phyloP scores from a whole-genome alignment of 2,329 filamentous ascomycete species.

The Phyllosticta capitalensis region DNA sequence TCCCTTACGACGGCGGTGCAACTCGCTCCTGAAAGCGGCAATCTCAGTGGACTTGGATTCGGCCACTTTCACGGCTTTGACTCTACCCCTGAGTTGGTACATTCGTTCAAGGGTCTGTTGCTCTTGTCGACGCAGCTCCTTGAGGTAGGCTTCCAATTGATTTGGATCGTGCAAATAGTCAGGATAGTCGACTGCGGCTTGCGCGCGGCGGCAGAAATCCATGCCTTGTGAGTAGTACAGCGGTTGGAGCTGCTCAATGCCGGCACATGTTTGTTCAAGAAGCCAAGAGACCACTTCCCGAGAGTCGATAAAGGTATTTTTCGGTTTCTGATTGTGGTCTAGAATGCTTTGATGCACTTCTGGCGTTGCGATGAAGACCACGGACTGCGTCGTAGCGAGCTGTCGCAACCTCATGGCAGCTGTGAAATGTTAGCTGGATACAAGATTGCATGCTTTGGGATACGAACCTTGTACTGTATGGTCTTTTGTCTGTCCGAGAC shows the following conservation, averaged over 20 bases:
- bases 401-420: constrained; percentile 52
- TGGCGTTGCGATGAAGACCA: constrained; percentile 1
- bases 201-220: constrained; percentile 49
- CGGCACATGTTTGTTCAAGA: constrained; percentile 52
- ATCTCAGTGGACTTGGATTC: constrained; percentile 8
- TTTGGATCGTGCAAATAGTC: constrained; percentile 30
- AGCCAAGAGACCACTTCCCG: constrained; percentile 51
- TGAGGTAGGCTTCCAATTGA: constrained; percentile 34
- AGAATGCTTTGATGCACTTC: constrained; percentile 53
- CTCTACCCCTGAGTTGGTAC: constrained; percentile 36
- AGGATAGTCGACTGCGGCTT: constrained; percentile 38
- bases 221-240: constrained; percentile 51
- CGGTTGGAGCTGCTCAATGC: constrained; percentile 49
- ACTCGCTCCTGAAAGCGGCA: constrained; percentile 16
- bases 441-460: neutral
- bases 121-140: constrained; percentile 42
- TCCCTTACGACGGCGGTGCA: constrained; percentile 25
- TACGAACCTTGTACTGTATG: constrained; percentile 49
- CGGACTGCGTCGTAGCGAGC: constrained; percentile 11
- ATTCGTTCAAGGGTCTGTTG: constrained; percentile 48
- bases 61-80: constrained; percentile 6
- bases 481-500: constrained; percentile 50
- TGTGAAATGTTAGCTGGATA: constrained; percentile 18
- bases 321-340: constrained; percentile 31
- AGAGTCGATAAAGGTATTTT: constrained; percentile 31